Conservation (phyloP, 805 yeast species). For the Yamadazyma nakazawae region DNA sequence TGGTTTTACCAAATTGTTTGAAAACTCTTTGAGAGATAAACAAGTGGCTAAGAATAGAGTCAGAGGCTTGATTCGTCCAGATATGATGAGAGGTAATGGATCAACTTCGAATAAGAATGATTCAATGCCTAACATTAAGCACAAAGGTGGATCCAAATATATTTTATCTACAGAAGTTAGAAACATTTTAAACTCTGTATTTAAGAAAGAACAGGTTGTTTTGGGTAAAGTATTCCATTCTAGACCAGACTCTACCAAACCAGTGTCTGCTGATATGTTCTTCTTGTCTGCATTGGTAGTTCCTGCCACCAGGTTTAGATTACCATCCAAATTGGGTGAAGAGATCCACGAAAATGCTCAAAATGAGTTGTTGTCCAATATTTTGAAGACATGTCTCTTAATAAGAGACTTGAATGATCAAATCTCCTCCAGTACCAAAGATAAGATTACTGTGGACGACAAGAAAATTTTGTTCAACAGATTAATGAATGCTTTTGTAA, state of each 20-base stretch:
- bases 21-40: slow-evolving; percentile 77
- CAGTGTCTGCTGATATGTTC: slow-evolving; percentile 68
- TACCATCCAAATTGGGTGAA: slow-evolving; percentile 96
- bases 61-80: slow-evolving; percentile 73
- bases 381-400: slow-evolving; percentile 72
- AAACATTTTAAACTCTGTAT: slow-evolving; percentile 71
- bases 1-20: slow-evolving; percentile 90
- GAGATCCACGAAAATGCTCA: slow-evolving; percentile 93
- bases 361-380: slow-evolving; percentile 79
- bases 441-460: slow-evolving; percentile 53
- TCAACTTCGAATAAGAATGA: slow-evolving; percentile 13
- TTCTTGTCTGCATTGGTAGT: slow-evolving; percentile 86
- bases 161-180: slow-evolving; percentile 84
- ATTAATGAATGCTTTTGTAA: slow-evolving; percentile 93
- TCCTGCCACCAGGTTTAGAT: slow-evolving; percentile 94
- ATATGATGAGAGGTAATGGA: slow-evolving; percentile 44
- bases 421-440: slow-evolving; percentile 46
- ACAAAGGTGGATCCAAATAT: slow-evolving; percentile 75
- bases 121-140: slow-evolving; percentile 50
- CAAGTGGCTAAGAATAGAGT: slow-evolving; percentile 78
- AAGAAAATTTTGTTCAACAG: slow-evolving; percentile 78
- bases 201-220: slow-evolving; percentile 66
- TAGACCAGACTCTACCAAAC: slow-evolving; percentile 55
- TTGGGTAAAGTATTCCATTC: slow-evolving; percentile 77
- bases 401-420: slow-evolving; percentile 90